A percentile compares a stretch with the other conserved stretches of the same genome.
phyloP scores from a whole-genome alignment of 1,284 basidiomycete genomes.

The Wallemia ichthyophaga region DNA sequence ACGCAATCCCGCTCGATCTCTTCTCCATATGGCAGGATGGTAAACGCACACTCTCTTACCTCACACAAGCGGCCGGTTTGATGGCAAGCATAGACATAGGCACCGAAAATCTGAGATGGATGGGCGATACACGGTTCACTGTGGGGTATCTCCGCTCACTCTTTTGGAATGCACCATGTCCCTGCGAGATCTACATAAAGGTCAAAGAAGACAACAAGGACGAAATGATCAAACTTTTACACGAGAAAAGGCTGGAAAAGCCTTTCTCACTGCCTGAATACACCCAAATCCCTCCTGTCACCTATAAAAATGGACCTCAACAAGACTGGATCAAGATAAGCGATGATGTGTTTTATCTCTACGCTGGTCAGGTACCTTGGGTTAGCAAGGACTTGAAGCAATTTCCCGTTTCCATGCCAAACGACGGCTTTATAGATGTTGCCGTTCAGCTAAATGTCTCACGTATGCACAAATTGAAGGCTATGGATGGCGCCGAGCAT shows the following conservation, averaged over 20 bases:
- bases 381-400: constrained; percentile 35
- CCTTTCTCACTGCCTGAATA: constrained; percentile 6
- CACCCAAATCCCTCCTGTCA: constrained; percentile 18
- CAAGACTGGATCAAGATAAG: constrained; percentile 10
- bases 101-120: constrained; percentile 69
- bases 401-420: constrained; percentile 46
- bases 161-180: constrained; percentile 29
- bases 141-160: constrained; percentile 18
- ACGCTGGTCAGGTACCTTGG: constrained; percentile 21
- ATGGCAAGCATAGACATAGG: constrained; percentile 73
- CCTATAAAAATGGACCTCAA: constrained; percentile 12
- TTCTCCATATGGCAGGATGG: constrained; percentile 43
- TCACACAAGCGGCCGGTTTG: constrained; percentile 60
- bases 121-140: constrained; percentile 32
- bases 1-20: constrained; percentile 43
- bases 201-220: constrained; percentile 39
- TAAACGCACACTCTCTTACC: constrained; percentile 44
- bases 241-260: constrained; percentile 7
- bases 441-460: constrained; percentile 23
- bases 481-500: constrained; percentile 33
- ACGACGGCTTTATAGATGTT: constrained; percentile 53
- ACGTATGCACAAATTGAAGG: constrained; percentile 15
- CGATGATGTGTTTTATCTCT: constrained; percentile 12
- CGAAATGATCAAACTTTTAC: constrained; percentile 28
- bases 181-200: constrained; percentile 38